Percentiles rank a stretch among this genome's conserved stretches.
Evolutionary conservation across 495 filamentous ascomycete species (phyloP).

Genomic region (Cercophora scortea): DNA sequence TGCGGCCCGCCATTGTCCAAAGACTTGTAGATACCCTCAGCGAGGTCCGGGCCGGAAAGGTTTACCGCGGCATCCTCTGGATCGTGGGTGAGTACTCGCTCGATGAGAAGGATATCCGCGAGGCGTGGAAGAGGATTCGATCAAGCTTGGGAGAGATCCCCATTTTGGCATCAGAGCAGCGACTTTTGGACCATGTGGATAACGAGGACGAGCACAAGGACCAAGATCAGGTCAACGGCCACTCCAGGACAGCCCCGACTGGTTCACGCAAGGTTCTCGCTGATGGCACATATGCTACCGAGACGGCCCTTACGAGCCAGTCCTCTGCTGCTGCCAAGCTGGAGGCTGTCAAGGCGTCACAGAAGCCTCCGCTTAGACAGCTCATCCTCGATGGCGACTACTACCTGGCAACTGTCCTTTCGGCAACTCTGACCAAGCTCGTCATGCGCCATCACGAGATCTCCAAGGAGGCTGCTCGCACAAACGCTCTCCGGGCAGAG

Average conservation of each 20-base stretch:
- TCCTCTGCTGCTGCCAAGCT: conserved; percentile 83
- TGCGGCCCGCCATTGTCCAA: conserved; percentile 78
- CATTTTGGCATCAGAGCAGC: conserved; percentile 91
- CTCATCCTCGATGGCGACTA: conserved; percentile 96
- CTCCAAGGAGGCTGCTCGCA: conserved; percentile 75
- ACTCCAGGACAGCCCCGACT: conserved; percentile 65
- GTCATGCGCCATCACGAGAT: conserved; percentile 98
- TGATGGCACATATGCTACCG: conserved; percentile 95
- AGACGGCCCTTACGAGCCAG: conserved; percentile 89
- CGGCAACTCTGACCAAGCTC: conserved; percentile 90
- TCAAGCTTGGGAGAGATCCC: conserved; percentile 95
- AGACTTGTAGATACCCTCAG: conserved; percentile 84
- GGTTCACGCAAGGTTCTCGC: conserved; percentile 88
- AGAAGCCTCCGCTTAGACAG: conserved; percentile 92
- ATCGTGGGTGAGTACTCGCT: conserved; percentile 96
- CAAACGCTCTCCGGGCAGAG: conserved; percentile 90
- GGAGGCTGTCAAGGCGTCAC: conserved; percentile 92
- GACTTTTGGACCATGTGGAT: conserved; percentile 64
- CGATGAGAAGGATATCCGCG: conserved; percentile 87
- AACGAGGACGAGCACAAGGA: conserved; percentile 48
- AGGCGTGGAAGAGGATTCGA: conserved; percentile 94
- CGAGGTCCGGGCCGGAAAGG: conserved; percentile 94
- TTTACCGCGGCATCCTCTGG: conserved; percentile 95
- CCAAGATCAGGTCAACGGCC: conserved; percentile 70
- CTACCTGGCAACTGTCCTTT: conserved; percentile 90